Evolutionary conservation across 306 rosid genomes (phyloP).

Genomic region (Luffa aegyptiaca): DNA sequence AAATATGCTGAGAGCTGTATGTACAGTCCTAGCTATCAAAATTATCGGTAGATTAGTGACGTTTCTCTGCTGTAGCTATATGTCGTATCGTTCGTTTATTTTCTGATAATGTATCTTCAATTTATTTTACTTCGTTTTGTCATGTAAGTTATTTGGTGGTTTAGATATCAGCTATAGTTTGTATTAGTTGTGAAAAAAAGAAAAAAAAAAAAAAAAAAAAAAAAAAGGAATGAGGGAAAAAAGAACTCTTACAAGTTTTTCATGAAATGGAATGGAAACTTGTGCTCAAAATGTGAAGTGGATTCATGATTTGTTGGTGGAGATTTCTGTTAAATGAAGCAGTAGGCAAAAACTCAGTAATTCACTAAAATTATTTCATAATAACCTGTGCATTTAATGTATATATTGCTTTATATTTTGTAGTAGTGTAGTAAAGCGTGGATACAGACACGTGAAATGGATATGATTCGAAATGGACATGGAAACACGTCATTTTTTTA

Average conservation of each 20-base stretch:
- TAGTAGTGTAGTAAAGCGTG: too few species aligned
- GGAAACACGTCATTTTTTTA: too few species aligned
- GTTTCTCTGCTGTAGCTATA: background rate
- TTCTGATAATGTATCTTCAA: background rate
- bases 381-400: too few species aligned
- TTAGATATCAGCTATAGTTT: conserved; percentile 1
- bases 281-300: background rate
- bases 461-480: too few species aligned
- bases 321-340: background rate
- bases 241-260: background rate
- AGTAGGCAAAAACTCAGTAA: background rate
- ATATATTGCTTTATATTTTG: too few species aligned
- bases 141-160: background rate
- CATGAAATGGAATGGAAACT: conserved; percentile 5
- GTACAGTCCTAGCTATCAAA: conserved; percentile 71
- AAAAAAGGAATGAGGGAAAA: background rate
- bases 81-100: background rate
- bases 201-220: background rate
- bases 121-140: background rate
- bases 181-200: background rate
- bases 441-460: too few species aligned
- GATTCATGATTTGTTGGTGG: background rate
- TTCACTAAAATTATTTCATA: background rate
- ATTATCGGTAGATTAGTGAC: conserved; percentile 39
- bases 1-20: conserved; percentile 78